Conservation (phyloP, 176 grass and related monocot genomes). For the Aegilops speltoides region DNA sequence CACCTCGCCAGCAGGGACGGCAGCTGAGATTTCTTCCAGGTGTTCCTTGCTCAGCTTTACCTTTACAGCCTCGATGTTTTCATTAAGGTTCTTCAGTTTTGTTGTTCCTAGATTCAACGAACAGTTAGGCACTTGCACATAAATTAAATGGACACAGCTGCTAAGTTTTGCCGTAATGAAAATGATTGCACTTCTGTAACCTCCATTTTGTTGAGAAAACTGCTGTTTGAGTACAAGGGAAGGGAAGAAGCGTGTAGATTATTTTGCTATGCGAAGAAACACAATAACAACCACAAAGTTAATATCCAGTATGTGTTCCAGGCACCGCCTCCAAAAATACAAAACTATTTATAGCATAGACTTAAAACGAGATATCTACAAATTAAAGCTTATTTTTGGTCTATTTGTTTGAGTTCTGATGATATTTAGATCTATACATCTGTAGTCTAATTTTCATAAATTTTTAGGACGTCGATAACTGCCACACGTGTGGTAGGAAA, state of each 20-base stretch:
- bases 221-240: conserved; percentile 27
- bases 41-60: conserved; percentile 69
- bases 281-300: not conserved
- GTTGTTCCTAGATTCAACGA: conserved; percentile 67
- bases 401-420: no score
- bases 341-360: no score
- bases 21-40: conserved; percentile 54
- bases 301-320: not conserved
- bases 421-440: no score
- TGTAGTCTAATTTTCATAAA: no score
- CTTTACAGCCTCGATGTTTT: conserved; percentile 63
- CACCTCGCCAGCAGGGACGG: conserved; percentile 48
- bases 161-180: not conserved
- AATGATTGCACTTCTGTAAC: not conserved
- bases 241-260: not conserved
- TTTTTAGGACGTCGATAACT: no score
- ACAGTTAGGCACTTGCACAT: not conserved
- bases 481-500: no score
- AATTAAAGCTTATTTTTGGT: no score
- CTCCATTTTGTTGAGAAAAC: not conserved
- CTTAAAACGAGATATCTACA: no score
- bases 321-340: no score
- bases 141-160: not conserved
- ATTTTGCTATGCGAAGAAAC: not conserved
- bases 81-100: conserved; percentile 70